A percentile compares a stretch with the other conserved stretches of the same genome.
These are phyloP conservation scores for Pichia sp. DNA, from an alignment of 1,139 yeast genomes.

Conservation along the genomic window DNA sequence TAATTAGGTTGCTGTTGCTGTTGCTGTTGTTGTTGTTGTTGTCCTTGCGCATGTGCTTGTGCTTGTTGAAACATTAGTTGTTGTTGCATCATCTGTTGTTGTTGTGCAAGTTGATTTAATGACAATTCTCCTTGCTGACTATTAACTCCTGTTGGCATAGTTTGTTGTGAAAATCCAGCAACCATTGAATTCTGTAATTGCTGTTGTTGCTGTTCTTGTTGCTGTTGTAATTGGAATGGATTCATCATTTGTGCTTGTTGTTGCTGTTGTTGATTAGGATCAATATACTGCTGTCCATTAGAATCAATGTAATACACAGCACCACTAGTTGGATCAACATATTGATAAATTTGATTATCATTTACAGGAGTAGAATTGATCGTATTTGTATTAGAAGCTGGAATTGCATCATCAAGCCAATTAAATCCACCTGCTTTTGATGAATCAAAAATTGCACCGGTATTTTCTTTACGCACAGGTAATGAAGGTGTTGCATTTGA, in stretches of 20 bases:
- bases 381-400: constrained; percentile 30
- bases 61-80: constrained; percentile 25
- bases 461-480: constrained; percentile 40
- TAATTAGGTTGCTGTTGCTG: constrained; percentile 15
- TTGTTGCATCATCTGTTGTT: constrained; percentile 5
- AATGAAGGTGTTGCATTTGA: constrained; percentile 33
- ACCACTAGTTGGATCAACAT: constrained; percentile 59
- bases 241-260: constrained; percentile 31
- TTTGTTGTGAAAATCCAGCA: not conserved
- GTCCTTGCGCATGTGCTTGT: constrained; percentile 14
- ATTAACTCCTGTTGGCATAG: constrained; percentile 3
- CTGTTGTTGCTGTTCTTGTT: constrained; percentile 10
- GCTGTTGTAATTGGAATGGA: constrained; percentile 15
- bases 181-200: constrained; percentile 11
- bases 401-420: constrained; percentile 31
- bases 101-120: constrained; percentile 25
- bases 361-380: constrained; percentile 17
- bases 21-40: constrained; percentile 8
- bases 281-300: constrained; percentile 55
- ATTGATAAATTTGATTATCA: constrained; percentile 42
- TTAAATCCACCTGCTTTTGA: constrained; percentile 30
- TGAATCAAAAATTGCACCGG: constrained; percentile 26
- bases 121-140: constrained; percentile 9
- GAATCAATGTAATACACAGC: constrained; percentile 52
- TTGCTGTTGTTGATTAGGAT: constrained; percentile 47